Conservation (phyloP, 2,329 filamentous ascomycete genomes). For the Fusarium praegraminearum region DNA sequence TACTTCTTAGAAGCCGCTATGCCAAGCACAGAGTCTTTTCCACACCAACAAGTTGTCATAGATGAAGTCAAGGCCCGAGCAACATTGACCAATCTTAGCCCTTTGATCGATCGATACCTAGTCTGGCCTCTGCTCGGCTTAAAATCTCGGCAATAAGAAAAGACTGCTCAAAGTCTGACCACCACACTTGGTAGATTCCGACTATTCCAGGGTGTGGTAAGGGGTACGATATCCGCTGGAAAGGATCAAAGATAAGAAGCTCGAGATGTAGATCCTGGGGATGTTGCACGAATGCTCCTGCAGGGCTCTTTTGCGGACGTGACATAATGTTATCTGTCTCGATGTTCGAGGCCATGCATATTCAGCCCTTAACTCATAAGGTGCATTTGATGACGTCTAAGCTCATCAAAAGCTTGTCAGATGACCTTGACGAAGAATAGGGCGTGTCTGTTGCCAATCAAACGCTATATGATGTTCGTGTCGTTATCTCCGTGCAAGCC, state of each 20-base stretch:
- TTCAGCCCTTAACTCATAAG: not conserved
- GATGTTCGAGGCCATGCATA: conserved; percentile 5
- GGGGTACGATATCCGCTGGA: conserved; percentile 10
- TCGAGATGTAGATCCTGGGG: not conserved
- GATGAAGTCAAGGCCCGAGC: not conserved
- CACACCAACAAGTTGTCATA: conserved; percentile 6
- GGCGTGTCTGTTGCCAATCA: conserved; percentile 4
- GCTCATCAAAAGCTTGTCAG: conserved; percentile 27
- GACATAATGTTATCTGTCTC: conserved; percentile 7
- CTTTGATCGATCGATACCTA: conserved; percentile 17
- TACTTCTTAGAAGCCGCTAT: conserved; percentile 11
- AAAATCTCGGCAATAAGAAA: conserved; percentile 5
- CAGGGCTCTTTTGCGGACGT: conserved; percentile 3
- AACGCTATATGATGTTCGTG: conserved; percentile 1
- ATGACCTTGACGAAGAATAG: conserved; percentile 21
- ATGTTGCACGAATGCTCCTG: conserved; percentile 21
- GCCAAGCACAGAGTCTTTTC: conserved; percentile 25
- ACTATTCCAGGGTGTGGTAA: not conserved
- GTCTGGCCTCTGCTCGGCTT: conserved; percentile 28
- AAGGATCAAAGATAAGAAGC: conserved; percentile 10
- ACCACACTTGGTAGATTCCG: conserved; percentile 7
- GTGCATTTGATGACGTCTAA: conserved; percentile 14
- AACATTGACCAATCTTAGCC: conserved; percentile 10
- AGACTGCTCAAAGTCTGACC: conserved; percentile 28
- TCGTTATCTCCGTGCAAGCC: not conserved